Evolutionary conservation across 257 asterid genomes (phyloP).

Genomic region (Solanum appendiculatum): DNA sequence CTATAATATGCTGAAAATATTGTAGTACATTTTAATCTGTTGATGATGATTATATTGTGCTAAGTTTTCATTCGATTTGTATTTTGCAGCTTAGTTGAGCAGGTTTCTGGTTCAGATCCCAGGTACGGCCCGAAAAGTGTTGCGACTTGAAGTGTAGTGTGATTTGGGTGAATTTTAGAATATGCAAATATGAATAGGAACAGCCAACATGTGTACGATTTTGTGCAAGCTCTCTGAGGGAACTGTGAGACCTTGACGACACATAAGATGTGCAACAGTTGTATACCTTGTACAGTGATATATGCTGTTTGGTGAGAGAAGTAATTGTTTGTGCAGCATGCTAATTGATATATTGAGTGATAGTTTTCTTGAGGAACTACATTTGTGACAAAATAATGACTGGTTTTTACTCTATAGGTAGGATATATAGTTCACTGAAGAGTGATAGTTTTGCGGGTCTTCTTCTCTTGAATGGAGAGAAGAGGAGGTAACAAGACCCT

Average conservation of each 20-base stretch:
- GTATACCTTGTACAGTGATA: background rate
- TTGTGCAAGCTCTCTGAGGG: background rate
- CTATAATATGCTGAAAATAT: background rate
- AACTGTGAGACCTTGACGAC: background rate
- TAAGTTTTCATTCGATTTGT: background rate
- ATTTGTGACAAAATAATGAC: background rate
- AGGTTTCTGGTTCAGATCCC: background rate
- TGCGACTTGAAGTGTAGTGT: background rate
- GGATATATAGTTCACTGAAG: background rate
- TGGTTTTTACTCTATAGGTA: background rate
- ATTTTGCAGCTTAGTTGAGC: slow-evolving; percentile 12
- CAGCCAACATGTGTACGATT: background rate
- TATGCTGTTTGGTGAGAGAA: background rate
- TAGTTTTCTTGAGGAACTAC: background rate
- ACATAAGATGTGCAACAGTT: background rate
- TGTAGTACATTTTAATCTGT: background rate
- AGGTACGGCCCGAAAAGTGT: background rate
- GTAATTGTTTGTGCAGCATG: background rate
- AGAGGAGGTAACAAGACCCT: background rate
- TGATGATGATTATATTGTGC: background rate
- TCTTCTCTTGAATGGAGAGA: background rate
- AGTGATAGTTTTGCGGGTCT: background rate
- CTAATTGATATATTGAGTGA: background rate
- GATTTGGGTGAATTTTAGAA: background rate
- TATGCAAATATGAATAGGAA: background rate